Evolutionary conservation across 169 alveolate species (phyloP).

Genomic region (Amoebophrya sp.): DNA sequence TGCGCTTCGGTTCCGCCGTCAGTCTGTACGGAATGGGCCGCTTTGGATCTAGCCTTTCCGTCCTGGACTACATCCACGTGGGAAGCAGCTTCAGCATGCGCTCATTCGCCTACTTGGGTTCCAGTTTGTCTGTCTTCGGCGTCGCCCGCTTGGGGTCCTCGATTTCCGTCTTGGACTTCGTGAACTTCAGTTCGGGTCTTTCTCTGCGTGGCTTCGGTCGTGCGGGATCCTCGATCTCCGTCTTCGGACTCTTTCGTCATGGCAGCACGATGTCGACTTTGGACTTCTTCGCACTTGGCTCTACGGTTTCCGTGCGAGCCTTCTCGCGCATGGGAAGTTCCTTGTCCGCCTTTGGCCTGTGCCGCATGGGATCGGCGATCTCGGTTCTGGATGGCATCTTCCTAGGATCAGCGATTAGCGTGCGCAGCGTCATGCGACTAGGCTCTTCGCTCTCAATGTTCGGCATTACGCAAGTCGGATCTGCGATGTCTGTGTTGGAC

Average conservation of each 20-base stretch:
- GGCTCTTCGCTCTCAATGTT: background rate
- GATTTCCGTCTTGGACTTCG: conserved; percentile 34
- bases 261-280: conserved; percentile 16
- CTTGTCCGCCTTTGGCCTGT: background rate
- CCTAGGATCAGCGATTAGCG: background rate
- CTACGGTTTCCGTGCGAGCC: background rate
- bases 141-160: conserved; percentile 42
- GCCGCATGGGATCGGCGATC: background rate
- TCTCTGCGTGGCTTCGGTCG: background rate
- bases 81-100: conserved; percentile 22
- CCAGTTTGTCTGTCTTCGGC: conserved; percentile 30
- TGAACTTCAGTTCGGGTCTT: conserved; percentile 37
- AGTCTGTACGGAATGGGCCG: conserved; percentile 35
- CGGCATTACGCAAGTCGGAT: background rate
- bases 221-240: background rate
- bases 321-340: conserved; percentile 22
- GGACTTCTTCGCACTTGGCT: conserved; percentile 13
- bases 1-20: conserved; percentile 16
- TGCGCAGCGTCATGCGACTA: background rate
- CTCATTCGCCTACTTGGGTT: conserved; percentile 26
- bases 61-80: background rate
- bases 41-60: conserved; percentile 21
- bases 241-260: background rate
- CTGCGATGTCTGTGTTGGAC: conserved; percentile 23
- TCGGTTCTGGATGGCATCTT: conserved; percentile 15